These are phyloP conservation scores for Pelargonium nanum DNA, from an alignment of 345 rosid genomes.

Conservation along the genomic window DNA sequence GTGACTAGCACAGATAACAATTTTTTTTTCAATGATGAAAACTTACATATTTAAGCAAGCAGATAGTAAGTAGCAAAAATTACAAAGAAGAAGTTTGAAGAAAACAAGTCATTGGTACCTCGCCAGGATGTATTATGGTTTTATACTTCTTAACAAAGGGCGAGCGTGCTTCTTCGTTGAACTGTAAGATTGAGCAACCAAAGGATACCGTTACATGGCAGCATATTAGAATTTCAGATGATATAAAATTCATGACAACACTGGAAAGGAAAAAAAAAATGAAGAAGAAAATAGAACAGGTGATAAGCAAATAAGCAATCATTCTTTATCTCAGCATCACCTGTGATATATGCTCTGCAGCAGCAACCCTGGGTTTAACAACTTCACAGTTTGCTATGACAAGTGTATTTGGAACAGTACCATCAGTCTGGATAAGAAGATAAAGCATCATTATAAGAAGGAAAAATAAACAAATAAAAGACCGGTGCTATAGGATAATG, in stretches of 20 bases:
- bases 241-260: background rate
- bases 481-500: background rate
- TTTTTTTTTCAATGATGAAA: too few relatives aligned
- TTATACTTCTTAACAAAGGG: slow-evolving; percentile 55
- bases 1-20: too few relatives aligned
- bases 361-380: slow-evolving; percentile 82
- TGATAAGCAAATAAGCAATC: background rate
- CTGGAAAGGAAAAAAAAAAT: background rate
- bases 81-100: background rate
- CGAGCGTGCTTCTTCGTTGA: slow-evolving; percentile 61
- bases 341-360: slow-evolving; percentile 86
- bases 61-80: background rate
- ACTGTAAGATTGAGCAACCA: slow-evolving; percentile 25
- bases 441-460: slow-evolving; percentile 7
- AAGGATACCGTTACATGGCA: slow-evolving; percentile 1
- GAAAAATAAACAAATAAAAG: slow-evolving; percentile 6
- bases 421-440: slow-evolving; percentile 56
- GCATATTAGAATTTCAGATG: background rate
- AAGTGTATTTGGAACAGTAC: slow-evolving; percentile 78
- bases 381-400: slow-evolving; percentile 76
- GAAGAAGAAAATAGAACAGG: background rate
- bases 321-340: slow-evolving; percentile 17
- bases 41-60: too few relatives aligned
- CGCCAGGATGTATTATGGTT: slow-evolving; percentile 66
- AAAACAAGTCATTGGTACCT: slow-evolving; percentile 23